phyloP scores from a whole-genome alignment of 495 filamentous ascomycete species.

The Choiromyces venosus region DNA sequence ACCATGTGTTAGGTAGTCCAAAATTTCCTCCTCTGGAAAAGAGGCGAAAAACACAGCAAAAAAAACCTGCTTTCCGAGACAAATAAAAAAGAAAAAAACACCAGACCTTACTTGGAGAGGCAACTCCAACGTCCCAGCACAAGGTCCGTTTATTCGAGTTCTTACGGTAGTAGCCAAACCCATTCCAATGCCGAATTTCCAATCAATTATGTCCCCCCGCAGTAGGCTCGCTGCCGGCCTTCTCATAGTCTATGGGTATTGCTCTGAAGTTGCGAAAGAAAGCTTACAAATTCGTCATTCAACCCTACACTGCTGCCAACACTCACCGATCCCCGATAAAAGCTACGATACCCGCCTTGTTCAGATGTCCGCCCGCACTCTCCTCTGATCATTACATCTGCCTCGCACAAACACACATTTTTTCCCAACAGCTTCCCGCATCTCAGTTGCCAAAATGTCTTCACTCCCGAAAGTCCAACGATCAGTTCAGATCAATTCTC shows the following conservation, averaged over 20 bases:
- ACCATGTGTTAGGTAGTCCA: no score
- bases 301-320: no score
- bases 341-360: neutral
- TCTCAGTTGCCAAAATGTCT: slow-evolving; percentile 19
- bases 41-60: no score
- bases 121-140: no score
- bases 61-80: no score
- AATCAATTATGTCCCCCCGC: no score
- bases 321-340: neutral
- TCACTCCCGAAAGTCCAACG: slow-evolving; percentile 33
- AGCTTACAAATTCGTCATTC: neutral
- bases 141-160: no score
- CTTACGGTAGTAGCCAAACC: no score
- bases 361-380: neutral
- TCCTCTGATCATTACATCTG: neutral
- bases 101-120: no score
- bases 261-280: neutral
- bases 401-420: neutral
- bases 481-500: slow-evolving; percentile 55
- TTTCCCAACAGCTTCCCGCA: neutral
- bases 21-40: no score
- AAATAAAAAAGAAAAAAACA: no score
- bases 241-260: neutral
- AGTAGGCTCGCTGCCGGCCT: no score
- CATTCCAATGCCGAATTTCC: neutral